phyloP scores from a whole-genome alignment of 2,329 filamentous ascomycete genomes.

The Neoarthrinium moseri region DNA sequence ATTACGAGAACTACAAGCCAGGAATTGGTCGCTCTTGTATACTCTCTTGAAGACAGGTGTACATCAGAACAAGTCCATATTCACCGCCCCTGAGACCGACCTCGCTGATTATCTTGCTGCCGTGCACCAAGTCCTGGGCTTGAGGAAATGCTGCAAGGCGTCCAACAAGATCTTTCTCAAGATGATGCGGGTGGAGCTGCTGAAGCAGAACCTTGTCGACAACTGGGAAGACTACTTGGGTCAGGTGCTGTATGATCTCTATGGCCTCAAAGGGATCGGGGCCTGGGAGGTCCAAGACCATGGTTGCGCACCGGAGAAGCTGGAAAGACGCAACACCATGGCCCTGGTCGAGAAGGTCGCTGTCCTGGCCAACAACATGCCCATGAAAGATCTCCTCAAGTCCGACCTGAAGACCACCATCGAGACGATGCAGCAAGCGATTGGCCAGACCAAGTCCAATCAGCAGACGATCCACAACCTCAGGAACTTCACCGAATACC shows the following conservation, averaged over 20 bases:
- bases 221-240: slow-evolving; percentile 85
- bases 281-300: slow-evolving; percentile 73
- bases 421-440: slow-evolving; percentile 86
- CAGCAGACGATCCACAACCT: slow-evolving; percentile 85
- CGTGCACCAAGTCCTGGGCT: slow-evolving; percentile 79
- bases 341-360: slow-evolving; percentile 83
- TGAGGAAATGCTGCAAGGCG: slow-evolving; percentile 80
- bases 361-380: slow-evolving; percentile 75
- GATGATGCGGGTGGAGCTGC: slow-evolving; percentile 81
- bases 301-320: slow-evolving; percentile 70
- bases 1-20: slow-evolving; percentile 82
- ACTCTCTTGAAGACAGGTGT: slow-evolving; percentile 74
- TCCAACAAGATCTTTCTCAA: slow-evolving; percentile 88
- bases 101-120: slow-evolving; percentile 76
- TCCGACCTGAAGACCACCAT: slow-evolving; percentile 88
- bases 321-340: slow-evolving; percentile 79
- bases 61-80: slow-evolving; percentile 61
- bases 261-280: slow-evolving; percentile 72
- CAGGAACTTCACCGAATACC: slow-evolving; percentile 75
- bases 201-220: slow-evolving; percentile 72
- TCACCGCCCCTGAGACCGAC: slow-evolving; percentile 67
- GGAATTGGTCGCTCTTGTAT: slow-evolving; percentile 87
- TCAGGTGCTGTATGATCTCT: slow-evolving; percentile 80
- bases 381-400: slow-evolving; percentile 87
- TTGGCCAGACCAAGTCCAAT: slow-evolving; percentile 75